Evolutionary conservation across 352 stramenopile genomes (phyloP).

Genomic region (Globisporangium mamillatum): DNA sequence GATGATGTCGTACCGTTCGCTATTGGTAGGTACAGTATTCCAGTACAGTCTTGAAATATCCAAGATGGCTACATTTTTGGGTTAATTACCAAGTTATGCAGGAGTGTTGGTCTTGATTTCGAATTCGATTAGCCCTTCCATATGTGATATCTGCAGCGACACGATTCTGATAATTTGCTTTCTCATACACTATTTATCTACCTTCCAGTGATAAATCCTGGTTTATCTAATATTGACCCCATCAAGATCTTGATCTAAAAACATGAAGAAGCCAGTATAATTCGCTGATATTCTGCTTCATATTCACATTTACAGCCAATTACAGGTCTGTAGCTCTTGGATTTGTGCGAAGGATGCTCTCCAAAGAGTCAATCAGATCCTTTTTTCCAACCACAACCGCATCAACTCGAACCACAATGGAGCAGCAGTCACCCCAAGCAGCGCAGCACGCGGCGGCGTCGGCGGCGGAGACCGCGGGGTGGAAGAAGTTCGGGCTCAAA

Average conservation of each 20-base stretch:
- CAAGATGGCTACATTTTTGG: slow-evolving; percentile 4
- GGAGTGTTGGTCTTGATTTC: slow-evolving; percentile 4
- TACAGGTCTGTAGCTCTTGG: not conserved
- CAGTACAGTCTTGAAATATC: not conserved
- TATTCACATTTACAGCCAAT: not conserved
- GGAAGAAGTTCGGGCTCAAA: slow-evolving; percentile 29
- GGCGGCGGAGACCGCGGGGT: slow-evolving; percentile 28
- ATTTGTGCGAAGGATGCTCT: not conserved
- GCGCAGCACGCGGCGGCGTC: slow-evolving; percentile 13
- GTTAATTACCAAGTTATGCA: slow-evolving; percentile 1
- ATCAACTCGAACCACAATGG: not conserved
- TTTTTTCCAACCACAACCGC: not conserved
- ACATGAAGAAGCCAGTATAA: not conserved
- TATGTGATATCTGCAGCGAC: not conserved
- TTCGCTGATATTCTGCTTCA: slow-evolving; percentile 4
- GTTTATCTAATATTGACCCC: not conserved
- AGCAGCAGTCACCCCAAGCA: slow-evolving; percentile 7
- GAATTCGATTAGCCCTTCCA: not conserved
- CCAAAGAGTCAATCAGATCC: not conserved
- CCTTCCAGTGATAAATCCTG: not conserved
- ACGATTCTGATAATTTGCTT: not conserved
- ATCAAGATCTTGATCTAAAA: not conserved
- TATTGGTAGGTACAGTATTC: too few relatives aligned
- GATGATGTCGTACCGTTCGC: not conserved
- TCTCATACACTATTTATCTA: not conserved